Evolutionary conservation across 805 yeast genomes (phyloP).

Genomic region (Komagataella pastoris): DNA sequence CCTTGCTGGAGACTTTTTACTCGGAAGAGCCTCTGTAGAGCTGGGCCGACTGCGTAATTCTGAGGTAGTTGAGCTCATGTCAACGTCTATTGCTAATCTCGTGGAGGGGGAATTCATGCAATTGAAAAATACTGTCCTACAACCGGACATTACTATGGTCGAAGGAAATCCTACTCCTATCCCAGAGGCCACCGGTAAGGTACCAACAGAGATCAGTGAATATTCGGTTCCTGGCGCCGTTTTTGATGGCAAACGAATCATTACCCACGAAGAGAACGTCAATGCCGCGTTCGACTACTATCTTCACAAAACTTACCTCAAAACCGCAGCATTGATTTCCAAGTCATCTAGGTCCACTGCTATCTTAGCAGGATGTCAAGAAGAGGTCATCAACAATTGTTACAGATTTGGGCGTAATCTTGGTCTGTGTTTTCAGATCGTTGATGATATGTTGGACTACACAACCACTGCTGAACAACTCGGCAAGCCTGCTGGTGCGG

Average conservation of each 20-base stretch:
- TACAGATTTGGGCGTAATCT: conserved; percentile 87
- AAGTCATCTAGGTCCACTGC: conserved; percentile 91
- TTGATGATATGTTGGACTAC: conserved; percentile 92
- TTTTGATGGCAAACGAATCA: conserved; percentile 1
- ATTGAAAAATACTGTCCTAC: conserved; percentile 78
- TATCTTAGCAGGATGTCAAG: conserved; percentile 75
- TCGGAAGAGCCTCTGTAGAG: conserved; percentile 94
- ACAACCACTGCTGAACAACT: conserved; percentile 74
- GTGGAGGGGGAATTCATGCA: conserved; percentile 99
- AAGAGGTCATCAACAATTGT: conserved; percentile 65
- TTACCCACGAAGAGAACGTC: conserved; percentile 55
- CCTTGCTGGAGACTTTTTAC: conserved; percentile 87
- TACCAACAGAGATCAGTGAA: conserved; percentile 48
- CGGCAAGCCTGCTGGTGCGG: conserved; percentile 96
- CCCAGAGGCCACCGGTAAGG: conserved; percentile 49
- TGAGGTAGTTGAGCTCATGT: conserved; percentile 92
- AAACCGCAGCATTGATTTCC: conserved; percentile 90
- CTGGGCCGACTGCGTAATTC: conserved; percentile 87
- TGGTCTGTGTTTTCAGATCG: conserved; percentile 91
- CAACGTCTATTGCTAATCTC: conserved; percentile 90
- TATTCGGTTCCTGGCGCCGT: conserved; percentile 24
- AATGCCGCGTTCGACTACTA: conserved; percentile 92
- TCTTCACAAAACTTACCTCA: conserved; percentile 86
- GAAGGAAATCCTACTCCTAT: conserved; percentile 32
- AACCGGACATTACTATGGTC: conserved; percentile 28